Evolutionary conservation across 192 early-diverging fungal genomes (phyloP).

Genomic region (Mortierella alpina): DNA sequence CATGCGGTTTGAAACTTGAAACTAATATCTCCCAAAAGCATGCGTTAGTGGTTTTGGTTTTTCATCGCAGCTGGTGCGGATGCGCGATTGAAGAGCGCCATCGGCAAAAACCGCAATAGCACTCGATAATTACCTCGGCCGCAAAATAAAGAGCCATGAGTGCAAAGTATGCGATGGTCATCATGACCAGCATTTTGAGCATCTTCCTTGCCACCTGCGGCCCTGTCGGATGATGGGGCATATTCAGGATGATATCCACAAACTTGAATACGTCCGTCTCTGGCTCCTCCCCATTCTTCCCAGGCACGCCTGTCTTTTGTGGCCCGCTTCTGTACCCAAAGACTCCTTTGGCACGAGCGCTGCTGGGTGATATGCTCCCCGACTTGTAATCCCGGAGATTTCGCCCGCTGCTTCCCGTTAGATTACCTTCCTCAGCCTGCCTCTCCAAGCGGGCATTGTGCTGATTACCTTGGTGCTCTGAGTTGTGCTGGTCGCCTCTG

Average conservation of each 20-base stretch:
- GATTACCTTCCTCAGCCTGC: not conserved
- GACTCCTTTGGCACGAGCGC: not conserved
- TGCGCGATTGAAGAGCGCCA: not conserved
- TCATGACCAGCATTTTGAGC: slow-evolving; percentile 9
- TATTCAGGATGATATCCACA: slow-evolving; percentile 24
- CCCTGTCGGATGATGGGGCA: slow-evolving; percentile 18
- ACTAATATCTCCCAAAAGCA: slow-evolving; percentile 13
- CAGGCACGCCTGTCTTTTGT: slow-evolving; percentile 32
- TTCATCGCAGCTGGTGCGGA: not conserved
- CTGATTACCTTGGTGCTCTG: not conserved
- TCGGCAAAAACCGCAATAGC: not conserved
- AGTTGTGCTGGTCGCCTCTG: not conserved
- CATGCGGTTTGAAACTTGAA: slow-evolving; percentile 4
- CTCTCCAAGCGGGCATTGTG: slow-evolving; percentile 4
- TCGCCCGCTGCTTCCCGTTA: not conserved
- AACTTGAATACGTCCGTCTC: slow-evolving; percentile 44
- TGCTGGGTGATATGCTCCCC: not conserved
- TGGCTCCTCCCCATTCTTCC: slow-evolving; percentile 32
- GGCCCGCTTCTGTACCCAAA: not conserved
- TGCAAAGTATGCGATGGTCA: slow-evolving; percentile 33
- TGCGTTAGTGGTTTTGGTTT: not conserved
- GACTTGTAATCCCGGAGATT: not conserved
- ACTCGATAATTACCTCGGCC: slow-evolving; percentile 24
- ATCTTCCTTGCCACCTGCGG: slow-evolving; percentile 14
- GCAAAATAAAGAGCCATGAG: slow-evolving; percentile 45